A percentile compares a stretch with the other conserved stretches of the same genome.
phyloP scores from a whole-genome alignment of 2,329 filamentous ascomycete genomes.

The Metarhizium anisopliae region DNA sequence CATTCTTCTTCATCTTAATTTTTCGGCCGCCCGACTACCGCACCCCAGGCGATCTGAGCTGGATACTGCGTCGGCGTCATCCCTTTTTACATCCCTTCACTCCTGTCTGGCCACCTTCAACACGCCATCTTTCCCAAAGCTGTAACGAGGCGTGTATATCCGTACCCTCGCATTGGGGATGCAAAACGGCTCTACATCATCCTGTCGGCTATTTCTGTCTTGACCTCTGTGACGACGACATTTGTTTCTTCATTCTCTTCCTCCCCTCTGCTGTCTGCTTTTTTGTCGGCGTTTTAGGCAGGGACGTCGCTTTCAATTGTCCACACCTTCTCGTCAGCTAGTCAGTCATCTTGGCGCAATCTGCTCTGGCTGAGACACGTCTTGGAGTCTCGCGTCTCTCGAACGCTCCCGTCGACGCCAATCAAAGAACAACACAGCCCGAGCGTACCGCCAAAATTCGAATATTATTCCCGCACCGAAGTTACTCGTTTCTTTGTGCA shows the following conservation, averaged over 20 bases:
- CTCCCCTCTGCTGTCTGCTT: background rate
- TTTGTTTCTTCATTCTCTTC: background rate
- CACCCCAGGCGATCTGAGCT: background rate
- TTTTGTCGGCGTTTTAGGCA: background rate
- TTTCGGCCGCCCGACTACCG: background rate
- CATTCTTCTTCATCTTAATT: background rate
- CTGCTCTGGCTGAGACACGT: slow-evolving; percentile 8
- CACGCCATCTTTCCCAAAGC: background rate
- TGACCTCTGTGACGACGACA: background rate
- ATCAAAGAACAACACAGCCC: background rate
- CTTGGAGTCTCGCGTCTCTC: slow-evolving; percentile 7
- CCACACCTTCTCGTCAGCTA: background rate
- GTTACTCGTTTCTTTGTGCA: background rate
- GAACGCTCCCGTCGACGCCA: background rate
- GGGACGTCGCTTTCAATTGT: background rate
- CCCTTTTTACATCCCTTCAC: background rate
- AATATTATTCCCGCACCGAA: background rate
- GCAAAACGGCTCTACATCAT: too few species aligned
- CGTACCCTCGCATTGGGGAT: too few species aligned
- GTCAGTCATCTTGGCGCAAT: slow-evolving; percentile 1
- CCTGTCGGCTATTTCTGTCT: background rate
- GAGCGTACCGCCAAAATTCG: background rate
- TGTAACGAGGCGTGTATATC: background rate
- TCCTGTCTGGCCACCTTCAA: background rate
- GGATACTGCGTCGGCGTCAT: background rate